Base-by-base conservation (phyloP, 129 eudicot species). In the Lonicera japonica region DNA sequence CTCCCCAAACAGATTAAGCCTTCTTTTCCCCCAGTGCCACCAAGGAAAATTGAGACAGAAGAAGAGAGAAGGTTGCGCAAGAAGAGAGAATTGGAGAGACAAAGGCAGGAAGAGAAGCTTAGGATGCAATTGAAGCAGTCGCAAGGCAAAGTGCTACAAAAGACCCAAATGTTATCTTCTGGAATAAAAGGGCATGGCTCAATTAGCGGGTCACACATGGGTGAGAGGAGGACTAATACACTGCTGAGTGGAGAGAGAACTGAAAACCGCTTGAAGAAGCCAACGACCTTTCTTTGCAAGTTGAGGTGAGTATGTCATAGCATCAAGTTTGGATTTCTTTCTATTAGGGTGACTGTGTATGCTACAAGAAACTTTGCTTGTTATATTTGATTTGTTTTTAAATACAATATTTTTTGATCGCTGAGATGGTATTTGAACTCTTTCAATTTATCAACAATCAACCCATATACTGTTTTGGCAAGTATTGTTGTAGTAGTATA, bases 201-300 rank as follows among this genome's bases (percentile, higher is more conserved):
- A 19, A 55, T 86, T 41, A 77, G 61, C 0, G 97, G 90, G 52
- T 90, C 95, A 36, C 92, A 78, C 45, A 79, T 86, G 81, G 97
- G 94, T 24, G 97, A 84, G 60, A 81, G 77, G 61, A 80, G 80
- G 79, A 65, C 87, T 24, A 62, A 85, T 23, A 78, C 95, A 15
- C 66, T 84, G 19, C 65, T 86, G 56, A 82, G 75, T 41, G 80
- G 84, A 9, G 95, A 82, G 47, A 78, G 82, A 62, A 69, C 68
- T 18, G 97, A 91, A 71, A 91, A 91, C 58, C 87, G 89, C 43
- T 51, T 91, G 70, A 87, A 87, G 86, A 91, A 84, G 69, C 97
- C 95, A 5, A 91, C 95, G 25, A 84, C 95, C 3, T 91, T 91
- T 64, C 69, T 91, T 58, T 91, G 97, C 95, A 84, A 88, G 80